Evolutionary conservation across 176 grass and related monocot species (phyloP).

Genomic region (Neostapfia colusana): DNA sequence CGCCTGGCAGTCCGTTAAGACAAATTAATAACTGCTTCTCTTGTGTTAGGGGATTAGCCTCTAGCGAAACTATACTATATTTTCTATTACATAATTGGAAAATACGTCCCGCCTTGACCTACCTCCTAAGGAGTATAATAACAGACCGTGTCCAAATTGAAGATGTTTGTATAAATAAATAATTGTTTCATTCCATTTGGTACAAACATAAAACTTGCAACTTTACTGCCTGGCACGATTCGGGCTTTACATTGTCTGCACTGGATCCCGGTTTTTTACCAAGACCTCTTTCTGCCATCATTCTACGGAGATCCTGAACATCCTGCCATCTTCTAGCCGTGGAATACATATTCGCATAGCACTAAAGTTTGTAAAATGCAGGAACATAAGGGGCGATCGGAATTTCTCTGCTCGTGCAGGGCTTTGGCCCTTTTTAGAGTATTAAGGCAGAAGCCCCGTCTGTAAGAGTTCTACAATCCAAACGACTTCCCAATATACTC

Average conservation of each 20-base stretch:
- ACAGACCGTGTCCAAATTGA: neutral
- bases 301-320: conserved; percentile 48
- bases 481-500: too few relatives aligned
- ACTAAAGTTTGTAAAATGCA: too few relatives aligned
- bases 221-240: conserved; percentile 29
- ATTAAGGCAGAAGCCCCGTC: too few relatives aligned
- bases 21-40: neutral
- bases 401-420: too few relatives aligned
- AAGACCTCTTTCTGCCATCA: conserved; percentile 45
- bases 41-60: neutral
- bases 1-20: neutral
- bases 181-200: neutral
- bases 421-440: too few relatives aligned
- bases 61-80: neutral
- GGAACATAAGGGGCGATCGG: too few relatives aligned
- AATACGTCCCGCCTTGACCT: too few relatives aligned
- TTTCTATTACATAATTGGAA: too few relatives aligned
- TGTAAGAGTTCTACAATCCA: too few relatives aligned
- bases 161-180: neutral
- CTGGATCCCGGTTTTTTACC: conserved; percentile 57
- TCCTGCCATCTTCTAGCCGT: conserved; percentile 51
- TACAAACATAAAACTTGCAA: conserved; percentile 9
- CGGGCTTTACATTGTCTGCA: conserved; percentile 47
- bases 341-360: conserved; percentile 54
- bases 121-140: too few relatives aligned